Base-by-base conservation (phyloP, 441 rosid genomes). In the Populus tomentosa region DNA sequence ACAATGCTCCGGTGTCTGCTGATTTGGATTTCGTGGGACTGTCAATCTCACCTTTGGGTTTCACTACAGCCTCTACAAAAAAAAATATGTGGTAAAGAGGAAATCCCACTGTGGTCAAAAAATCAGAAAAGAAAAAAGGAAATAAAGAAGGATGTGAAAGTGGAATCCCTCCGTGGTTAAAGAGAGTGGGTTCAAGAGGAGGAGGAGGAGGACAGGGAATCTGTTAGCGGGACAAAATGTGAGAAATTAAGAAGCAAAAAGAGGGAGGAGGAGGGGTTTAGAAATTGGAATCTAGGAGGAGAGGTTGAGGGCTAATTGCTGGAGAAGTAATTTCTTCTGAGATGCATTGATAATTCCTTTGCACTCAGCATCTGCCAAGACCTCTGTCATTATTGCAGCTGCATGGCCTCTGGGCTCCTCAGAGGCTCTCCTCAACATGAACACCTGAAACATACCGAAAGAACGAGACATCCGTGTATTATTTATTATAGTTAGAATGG, bases 391-490 rank as follows among this genome's bases (percentile, higher is more conserved):
- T 74, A 88, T 89, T 26, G 94, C 93, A 32, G 87, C 88, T 0
- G 92, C 90, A 76, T 88, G 94, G 11, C 91, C 94, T 69, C 86
- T 67, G 3, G 92, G 94, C 79, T 88, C 93, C 71, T 89, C 95
- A 1, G 87, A 79, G 38, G 91, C 89, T 83, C 89, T 87, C 81
- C 89, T 86, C 83, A 90, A 80, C 91, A 89, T 90, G 85, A 90
- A 90, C n/a, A 85, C 91, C 95, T 90, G 73, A 62, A 23, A 62
- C 65, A 62, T 10, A 9, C 28, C 65, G 11, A 6, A 33, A 7
- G 1, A 33, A 33, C 36, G 36, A 53, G 20, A 53, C 6, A 53
- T 53, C 36, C 36, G 36, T 0, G 36, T 0, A 6, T 33, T 26
- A 26, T 26, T 26, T 26, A 26, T 26, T 33, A 6, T 33, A 33